These are phyloP conservation scores for Clausena lansium DNA, from an alignment of 345 rosid species.

Conservation along the genomic window DNA sequence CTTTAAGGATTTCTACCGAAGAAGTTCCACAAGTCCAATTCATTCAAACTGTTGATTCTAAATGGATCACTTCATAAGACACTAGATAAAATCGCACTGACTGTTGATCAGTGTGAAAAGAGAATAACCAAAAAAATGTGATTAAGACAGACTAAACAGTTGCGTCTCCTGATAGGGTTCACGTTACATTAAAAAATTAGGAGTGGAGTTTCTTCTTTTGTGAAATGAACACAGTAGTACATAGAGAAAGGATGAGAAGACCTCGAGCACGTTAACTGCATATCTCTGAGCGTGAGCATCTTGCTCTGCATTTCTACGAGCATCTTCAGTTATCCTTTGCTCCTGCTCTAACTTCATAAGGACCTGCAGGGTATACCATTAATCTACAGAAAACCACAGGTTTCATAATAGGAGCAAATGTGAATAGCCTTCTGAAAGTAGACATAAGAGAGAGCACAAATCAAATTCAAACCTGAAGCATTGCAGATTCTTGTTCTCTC, in stretches of 20 bases:
- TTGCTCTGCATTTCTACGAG: constrained; percentile 70
- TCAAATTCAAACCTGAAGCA: constrained; percentile 57
- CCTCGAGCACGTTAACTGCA: constrained; percentile 70
- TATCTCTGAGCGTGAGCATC: constrained; percentile 71
- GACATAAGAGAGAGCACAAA: not conserved
- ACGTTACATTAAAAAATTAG: not conserved
- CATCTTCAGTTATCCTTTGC: constrained; percentile 89
- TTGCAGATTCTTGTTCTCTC: constrained; percentile 84
- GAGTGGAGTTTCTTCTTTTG: not conserved
- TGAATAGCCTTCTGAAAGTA: constrained; percentile 4
- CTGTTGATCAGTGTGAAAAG: not conserved
- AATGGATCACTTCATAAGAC: not conserved
- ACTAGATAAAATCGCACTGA: not conserved
- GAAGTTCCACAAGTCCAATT: not conserved
- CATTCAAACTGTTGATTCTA: not conserved
- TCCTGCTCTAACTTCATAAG: constrained; percentile 86
- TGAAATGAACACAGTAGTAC: not conserved
- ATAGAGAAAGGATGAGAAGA: constrained; percentile 18
- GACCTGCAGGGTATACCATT: constrained; percentile 42
- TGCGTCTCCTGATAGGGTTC: not conserved
- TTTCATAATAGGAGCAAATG: not conserved
- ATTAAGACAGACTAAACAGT: not conserved
- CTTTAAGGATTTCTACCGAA: not conserved
- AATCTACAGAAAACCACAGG: constrained; percentile 9
- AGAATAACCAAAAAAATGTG: not conserved